Base-by-base conservation (phyloP, 371 early-diverging fungal genomes). In the Blakeslea trispora region DNA sequence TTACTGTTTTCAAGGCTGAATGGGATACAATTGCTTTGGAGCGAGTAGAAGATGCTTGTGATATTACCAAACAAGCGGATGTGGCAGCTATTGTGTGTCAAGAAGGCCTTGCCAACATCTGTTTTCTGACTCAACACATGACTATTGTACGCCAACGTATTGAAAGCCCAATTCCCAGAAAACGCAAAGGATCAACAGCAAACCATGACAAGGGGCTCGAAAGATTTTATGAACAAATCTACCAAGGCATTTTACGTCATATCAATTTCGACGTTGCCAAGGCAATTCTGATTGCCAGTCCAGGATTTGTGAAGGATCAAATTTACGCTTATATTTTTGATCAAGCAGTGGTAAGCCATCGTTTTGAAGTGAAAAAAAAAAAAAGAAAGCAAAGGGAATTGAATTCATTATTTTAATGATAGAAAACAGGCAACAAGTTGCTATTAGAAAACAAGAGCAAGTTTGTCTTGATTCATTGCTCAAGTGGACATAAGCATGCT, bases 41-140 rank as follows among this genome's bases (percentile, higher is more conserved):
- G 54, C 83, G 96, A 43, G 87, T 98, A 23, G 80, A 89, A 19
- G 88, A 88, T 59, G 91, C 94, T 6, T 96, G 95, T 68, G 94
- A 98, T 75, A 79, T 95, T 19, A 81, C 92, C 14, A 89, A 89
- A 53, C 88, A 90, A 61, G 97, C 98, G 4, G 98, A 98, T 55
- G 88, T 97, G 2, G 96, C 91, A 0, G 99, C 97, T 4, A 84
- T 98, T 17, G 92, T 96, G 1, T 85, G 95, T 63, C 91, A 98
- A 66, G 99, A 98, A 64, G 99, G 98, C 0, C 71, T 98, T 23
- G 97, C 99, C 8, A 93, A 95, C 50, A 57, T 98, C 13, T 98
- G 99, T 58, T 83, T 97, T 19, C 54, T 98, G 48, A 97, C 98
- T 2, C 83, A 92, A 52, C 89, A 89, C 56, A 94, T 97, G 97